Base-by-base conservation (phyloP, 2,329 filamentous ascomycete species). In the Dactylellina haptotyla region DNA sequence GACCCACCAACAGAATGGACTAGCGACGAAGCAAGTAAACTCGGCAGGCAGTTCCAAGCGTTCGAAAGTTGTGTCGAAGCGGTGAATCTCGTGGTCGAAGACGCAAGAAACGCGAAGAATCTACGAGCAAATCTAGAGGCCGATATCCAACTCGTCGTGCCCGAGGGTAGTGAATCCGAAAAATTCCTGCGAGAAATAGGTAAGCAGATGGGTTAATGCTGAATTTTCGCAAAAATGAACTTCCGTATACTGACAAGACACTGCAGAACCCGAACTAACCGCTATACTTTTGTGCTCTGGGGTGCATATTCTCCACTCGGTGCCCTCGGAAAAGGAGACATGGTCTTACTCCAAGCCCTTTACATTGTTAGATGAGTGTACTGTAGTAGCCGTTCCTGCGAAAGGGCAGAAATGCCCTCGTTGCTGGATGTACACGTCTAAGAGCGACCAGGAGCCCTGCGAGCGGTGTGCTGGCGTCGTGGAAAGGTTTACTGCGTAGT, bases 351-450 rank as follows among this genome's bases (percentile, higher is more conserved):
- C 78, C 79, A 39, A 83, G 79, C 25, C 61, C 71, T 4, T 76
- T 76, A 53, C 32, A 3, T n/a, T 67, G 6, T 57, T 79, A 16
- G 75, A 66, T 8, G 62, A 72, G 12, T 70, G 69, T 16, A 66
- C 32, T 61, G 80, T 78, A 20, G 75, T 77, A 39, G 79, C 83
- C 3, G 43, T 81, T 51, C 81, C 84, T 8, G 84, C 88, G 0
- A 80, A 80, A 12, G 81, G 82, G 10, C 82, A 84, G 50, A 99
- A 98, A 81, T 99, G 95, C 80, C 85, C 87, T 0, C 85, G 95
- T 56, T 99, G 95, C 82, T 99, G 95, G 95, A 87, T 90, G 75
- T 96, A 92, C 80, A 85, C 90, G 23, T 88, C 90, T n/a, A 83
- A 85, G n/a, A 81, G 82, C 51, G 85, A 89, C 76, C 87, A 90